Percentiles rank a stretch among this genome's conserved stretches.
These are phyloP conservation scores for Fusarium pseudograminearum DNA, from an alignment of 2,329 filamentous ascomycete species.

Conservation along the genomic window DNA sequence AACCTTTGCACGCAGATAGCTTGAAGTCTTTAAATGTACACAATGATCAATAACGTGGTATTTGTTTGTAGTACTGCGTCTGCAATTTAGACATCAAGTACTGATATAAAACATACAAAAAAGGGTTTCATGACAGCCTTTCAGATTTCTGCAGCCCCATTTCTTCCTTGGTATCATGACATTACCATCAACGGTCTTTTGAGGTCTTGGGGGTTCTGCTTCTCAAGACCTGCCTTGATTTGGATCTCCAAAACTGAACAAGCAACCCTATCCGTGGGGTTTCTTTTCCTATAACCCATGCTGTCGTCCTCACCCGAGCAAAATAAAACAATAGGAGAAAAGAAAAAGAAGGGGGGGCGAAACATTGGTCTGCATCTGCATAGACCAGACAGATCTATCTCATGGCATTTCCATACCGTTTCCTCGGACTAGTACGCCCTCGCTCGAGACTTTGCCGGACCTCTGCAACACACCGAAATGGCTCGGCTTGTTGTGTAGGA, in stretches of 20 bases:
- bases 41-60: slow-evolving; percentile 3
- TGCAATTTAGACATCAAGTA: slow-evolving; percentile 27
- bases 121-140: slow-evolving; percentile 26
- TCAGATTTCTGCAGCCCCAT: slow-evolving; percentile 20
- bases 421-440: slow-evolving; percentile 11
- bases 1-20: background rate
- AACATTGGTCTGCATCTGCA: slow-evolving; percentile 13
- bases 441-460: slow-evolving; percentile 18
- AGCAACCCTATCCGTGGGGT: slow-evolving; percentile 4
- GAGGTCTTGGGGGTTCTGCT: slow-evolving; percentile 5
- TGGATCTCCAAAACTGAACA: slow-evolving; percentile 38
- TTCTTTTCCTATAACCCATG: slow-evolving; percentile 30
- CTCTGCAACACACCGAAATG: slow-evolving; percentile 36
- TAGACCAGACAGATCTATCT: slow-evolving; percentile 25
- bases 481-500: slow-evolving; percentile 27
- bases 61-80: slow-evolving; percentile 26
- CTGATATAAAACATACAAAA: slow-evolving; percentile 43
- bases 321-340: slow-evolving; percentile 30
- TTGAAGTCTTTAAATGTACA: background rate
- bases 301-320: slow-evolving; percentile 16
- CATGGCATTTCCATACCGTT: slow-evolving; percentile 32
- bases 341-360: slow-evolving; percentile 2
- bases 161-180: slow-evolving; percentile 10
- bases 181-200: slow-evolving; percentile 14
- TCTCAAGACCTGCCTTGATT: slow-evolving; percentile 9